A percentile compares a stretch with the other conserved stretches of the same genome.
Evolutionary conservation across 352 stramenopile genomes (phyloP).

Genomic region (Globisporangium heterothallicum): DNA sequence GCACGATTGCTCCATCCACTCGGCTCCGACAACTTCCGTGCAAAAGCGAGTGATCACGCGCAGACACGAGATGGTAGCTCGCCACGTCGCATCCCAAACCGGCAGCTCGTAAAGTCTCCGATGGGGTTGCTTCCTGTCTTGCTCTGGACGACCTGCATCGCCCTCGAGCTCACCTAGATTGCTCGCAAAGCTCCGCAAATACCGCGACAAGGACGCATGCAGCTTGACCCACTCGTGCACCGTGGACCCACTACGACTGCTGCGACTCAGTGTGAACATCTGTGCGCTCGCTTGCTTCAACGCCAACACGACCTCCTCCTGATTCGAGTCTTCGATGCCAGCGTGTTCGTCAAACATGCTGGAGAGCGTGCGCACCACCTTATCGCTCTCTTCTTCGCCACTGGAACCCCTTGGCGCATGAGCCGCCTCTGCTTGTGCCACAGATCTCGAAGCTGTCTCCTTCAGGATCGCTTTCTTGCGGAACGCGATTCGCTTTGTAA

Average conservation of each 20-base stretch:
- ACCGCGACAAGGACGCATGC: conserved; percentile 4
- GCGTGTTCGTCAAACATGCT: conserved; percentile 15
- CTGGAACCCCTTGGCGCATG: not conserved
- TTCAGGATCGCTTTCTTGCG: conserved; percentile 44
- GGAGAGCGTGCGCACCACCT: conserved; percentile 8
- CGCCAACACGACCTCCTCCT: conserved; percentile 6
- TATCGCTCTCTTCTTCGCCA: conserved; percentile 1
- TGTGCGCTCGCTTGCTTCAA: conserved; percentile 17
- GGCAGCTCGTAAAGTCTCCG: conserved; percentile 9
- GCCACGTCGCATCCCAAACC: conserved; percentile 37
- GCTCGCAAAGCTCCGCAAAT: conserved; percentile 7
- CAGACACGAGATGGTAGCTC: conserved; percentile 20
- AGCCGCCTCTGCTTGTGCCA: not conserved
- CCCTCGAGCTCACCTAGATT: not conserved
- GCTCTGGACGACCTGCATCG: conserved; percentile 6
- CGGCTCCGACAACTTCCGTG: not conserved
- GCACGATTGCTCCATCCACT: not conserved
- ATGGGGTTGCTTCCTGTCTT: not conserved
- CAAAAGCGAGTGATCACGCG: conserved; percentile 4
- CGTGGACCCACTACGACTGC: not conserved
- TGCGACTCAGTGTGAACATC: conserved; percentile 10
- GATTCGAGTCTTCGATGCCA: conserved; percentile 3
- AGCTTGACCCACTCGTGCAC: not conserved
- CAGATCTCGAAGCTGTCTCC: conserved; percentile 11
- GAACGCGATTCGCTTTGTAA: conserved; percentile 36